Base-by-base conservation (phyloP, 2,329 filamentous ascomycete genomes). In the Fusarium kyushuense region DNA sequence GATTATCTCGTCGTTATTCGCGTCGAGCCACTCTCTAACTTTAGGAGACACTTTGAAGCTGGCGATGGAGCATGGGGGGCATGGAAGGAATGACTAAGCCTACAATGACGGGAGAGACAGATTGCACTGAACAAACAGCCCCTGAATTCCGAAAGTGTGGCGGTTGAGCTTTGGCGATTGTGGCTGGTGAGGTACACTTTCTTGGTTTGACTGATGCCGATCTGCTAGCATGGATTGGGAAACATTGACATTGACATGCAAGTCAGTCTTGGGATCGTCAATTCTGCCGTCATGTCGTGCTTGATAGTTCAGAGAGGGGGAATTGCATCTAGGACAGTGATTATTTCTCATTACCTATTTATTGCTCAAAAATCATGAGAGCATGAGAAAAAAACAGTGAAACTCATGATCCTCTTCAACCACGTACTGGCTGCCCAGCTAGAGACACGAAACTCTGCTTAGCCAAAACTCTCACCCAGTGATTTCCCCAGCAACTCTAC, bases 41-140 rank as follows among this genome's bases (percentile, higher is more conserved):
- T 54, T 66, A 71, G 58, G 72, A 67, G 70, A 71, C 70, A 74
- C 70, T 66, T 72, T 63, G 67, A 67, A 66, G 45, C 49, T 63
- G 55, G 61, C 42, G 65, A 68, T 38, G 35, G 19, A 38, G 35
- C 35, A 38, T 63, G 58, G 54, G 53, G 36, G 33, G 54, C 54
- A 58, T 27, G 19, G 30, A 21, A 42, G 40, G 30, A 42, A 60
- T 70, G 67, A 70, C 67, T 70, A 70, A 70, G 67, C 67, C 38
- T 54, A 33, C 57, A 51, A 71, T 69, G 51, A 62, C 40, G 55
- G 67, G 63, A 69, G 67, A 69, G 67, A 56, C 71, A 72, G 70
- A 72, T 72, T 72, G 70, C 70, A 72, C 42, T 45, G 40, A 54
- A 30, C 48, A 36, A 54, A 30, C 48, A 36, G 43, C 58, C 72